Percentiles rank a stretch among this genome's conserved stretches.
Evolutionary conservation across 2,329 filamentous ascomycete genomes (phyloP).

Genomic region (Hypoxylon sp.): DNA sequence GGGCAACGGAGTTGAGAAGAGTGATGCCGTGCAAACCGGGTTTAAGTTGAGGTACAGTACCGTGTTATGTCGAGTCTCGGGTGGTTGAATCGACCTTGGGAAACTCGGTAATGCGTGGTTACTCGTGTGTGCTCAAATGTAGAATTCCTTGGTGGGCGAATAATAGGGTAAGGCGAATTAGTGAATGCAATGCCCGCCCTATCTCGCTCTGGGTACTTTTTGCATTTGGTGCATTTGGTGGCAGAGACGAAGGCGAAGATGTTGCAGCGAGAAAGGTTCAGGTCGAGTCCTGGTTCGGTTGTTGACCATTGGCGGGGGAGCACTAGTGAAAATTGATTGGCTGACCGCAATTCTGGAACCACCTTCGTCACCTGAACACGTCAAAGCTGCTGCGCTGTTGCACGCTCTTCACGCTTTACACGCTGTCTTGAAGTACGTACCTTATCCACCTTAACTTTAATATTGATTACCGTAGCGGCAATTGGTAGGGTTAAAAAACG

Average conservation of each 20-base stretch:
- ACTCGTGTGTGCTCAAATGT: background rate
- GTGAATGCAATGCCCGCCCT: slow-evolving; percentile 18
- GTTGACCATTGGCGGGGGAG: slow-evolving; percentile 39
- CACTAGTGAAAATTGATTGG: slow-evolving; percentile 31
- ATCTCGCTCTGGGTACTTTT: background rate
- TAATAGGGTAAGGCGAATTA: slow-evolving; percentile 12
- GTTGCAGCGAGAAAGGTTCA: slow-evolving; percentile 30
- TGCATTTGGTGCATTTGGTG: slow-evolving; percentile 9
- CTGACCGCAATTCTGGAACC: slow-evolving; percentile 37
- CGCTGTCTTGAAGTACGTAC: slow-evolving; percentile 23
- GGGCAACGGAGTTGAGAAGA: slow-evolving; percentile 6
- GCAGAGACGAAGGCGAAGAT: slow-evolving; percentile 21
- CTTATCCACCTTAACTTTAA: background rate
- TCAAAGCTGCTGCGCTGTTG: slow-evolving; percentile 40
- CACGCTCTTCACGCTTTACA: background rate
- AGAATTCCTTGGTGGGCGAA: slow-evolving; percentile 1
- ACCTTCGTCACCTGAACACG: slow-evolving; percentile 45
- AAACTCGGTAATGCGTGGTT: slow-evolving; percentile 1
- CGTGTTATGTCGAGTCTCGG: background rate
- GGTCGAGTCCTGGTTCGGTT: slow-evolving; percentile 39
- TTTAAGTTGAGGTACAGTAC: slow-evolving; percentile 8
- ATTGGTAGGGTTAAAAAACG: too few species aligned
- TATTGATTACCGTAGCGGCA: background rate
- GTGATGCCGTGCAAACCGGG: slow-evolving; percentile 16
- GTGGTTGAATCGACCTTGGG: background rate